Evolutionary conservation across 1,284 basidiomycete genomes (phyloP), one percentile per base, ranked within the genome.

Genomic region (Microbotryum intermedium): DNA sequence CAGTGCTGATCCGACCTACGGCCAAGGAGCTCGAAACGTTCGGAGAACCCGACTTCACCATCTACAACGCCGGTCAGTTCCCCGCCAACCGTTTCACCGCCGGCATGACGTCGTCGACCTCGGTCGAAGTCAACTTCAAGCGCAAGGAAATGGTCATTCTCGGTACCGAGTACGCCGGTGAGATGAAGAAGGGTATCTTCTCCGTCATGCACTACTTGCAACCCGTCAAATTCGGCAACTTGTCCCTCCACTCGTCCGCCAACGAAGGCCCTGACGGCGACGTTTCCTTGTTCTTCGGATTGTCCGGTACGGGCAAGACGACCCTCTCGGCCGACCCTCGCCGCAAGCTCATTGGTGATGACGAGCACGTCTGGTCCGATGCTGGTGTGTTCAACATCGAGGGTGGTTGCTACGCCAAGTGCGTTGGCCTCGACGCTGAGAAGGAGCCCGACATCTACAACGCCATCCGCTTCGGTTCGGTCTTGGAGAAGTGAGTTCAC

Each of bases 181-280:
- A 99, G 81, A 99, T 98, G 95, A 99, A 99, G 82, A 98, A 98
- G 85, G 95, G 95, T 77, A 90, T 99, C 76, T 98, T 99, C 82
- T 92, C 89, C 56, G 93, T 99, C 73, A 99, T 99, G 95, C 95
- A 99, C 80, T 99, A 98, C 78, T 83, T 99, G 68, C 91, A 95
- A 81, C 94, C 95, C 23, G 87, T 98, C 81, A 97, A 97, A 77
- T 98, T 95, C 75, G 91, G 91, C 62, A 92, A 97, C 76, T 84
- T 99, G 62, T 97, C 93, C 39, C 84, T 99, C 61, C 95, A 99
- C 80, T 97, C 95, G n/a, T 97, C 92, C 53, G 92, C 92, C 70
- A 99, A 99, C 76, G 88, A 95, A 71, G 94, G 94, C 62, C 82
- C 88, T 61, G 82, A 88, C 60, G 84, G 85, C 62, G 94, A 97